phyloP scores from a whole-genome alignment of 1,284 basidiomycete genomes.

The Ganoderma multipileum region DNA sequence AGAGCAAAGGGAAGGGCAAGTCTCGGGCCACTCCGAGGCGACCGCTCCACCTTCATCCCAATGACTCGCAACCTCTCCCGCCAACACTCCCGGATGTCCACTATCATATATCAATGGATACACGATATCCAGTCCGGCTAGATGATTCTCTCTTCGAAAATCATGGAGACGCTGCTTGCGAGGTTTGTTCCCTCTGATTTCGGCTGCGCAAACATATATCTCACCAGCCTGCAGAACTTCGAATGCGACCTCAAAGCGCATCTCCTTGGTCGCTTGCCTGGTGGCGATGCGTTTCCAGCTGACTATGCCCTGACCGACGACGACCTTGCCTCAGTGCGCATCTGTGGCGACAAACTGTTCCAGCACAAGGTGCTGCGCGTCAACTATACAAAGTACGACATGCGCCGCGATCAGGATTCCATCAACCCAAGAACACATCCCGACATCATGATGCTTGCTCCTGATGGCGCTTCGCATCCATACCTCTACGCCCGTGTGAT shows the following conservation, averaged over 20 bases:
- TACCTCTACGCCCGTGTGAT: slow-evolving; percentile 5
- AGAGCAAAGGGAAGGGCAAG: too few relatives aligned
- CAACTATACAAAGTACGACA: slow-evolving; percentile 54
- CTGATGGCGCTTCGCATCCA: slow-evolving; percentile 3
- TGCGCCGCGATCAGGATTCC: slow-evolving; percentile 44
- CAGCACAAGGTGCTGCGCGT: slow-evolving; percentile 38
- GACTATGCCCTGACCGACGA: neutral
- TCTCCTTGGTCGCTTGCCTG: neutral
- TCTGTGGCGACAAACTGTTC: slow-evolving; percentile 18
- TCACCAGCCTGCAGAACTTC: neutral
- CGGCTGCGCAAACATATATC: neutral
- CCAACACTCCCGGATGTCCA: neutral
- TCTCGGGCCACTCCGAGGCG: neutral
- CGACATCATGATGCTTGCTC: slow-evolving; percentile 44
- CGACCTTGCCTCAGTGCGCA: slow-evolving; percentile 18
- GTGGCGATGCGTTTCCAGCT: neutral
- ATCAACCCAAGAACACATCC: slow-evolving; percentile 42
- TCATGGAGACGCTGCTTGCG: neutral
- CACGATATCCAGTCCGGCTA: neutral
- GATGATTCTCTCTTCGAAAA: neutral
- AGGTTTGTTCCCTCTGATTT: neutral
- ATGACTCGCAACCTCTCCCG: neutral
- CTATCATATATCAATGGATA: neutral
- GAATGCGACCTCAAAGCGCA: neutral
- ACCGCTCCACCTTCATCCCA: neutral